Conservation (phyloP, 371 early-diverging fungal genomes). For the Apophysomyces elegans region DNA sequence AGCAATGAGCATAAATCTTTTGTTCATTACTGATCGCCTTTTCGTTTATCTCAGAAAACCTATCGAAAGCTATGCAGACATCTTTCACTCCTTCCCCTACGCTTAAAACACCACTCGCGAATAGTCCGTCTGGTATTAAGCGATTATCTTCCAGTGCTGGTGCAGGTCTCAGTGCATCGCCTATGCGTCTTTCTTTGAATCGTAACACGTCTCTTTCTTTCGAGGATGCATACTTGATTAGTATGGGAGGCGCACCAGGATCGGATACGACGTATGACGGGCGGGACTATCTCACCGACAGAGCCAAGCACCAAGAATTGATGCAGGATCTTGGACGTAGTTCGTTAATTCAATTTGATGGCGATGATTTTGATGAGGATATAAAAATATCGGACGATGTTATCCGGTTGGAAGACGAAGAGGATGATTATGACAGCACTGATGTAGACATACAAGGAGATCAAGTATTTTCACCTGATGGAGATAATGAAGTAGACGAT, state of each 20-base stretch:
- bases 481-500: slow-evolving; percentile 63
- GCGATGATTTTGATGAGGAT: slow-evolving; percentile 25
- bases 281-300: slow-evolving; percentile 10
- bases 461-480: slow-evolving; percentile 62
- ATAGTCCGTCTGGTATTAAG: slow-evolving; percentile 37
- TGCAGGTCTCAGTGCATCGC: slow-evolving; percentile 16
- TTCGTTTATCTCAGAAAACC: slow-evolving; percentile 35
- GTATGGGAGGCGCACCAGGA: slow-evolving; percentile 59
- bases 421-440: slow-evolving; percentile 15
- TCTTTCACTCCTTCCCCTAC: slow-evolving; percentile 41
- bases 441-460: slow-evolving; percentile 20
- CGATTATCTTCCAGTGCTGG: slow-evolving; percentile 47
- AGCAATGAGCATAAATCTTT: no score
- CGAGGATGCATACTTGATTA: slow-evolving; percentile 65
- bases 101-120: slow-evolving; percentile 24
- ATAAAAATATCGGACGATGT: slow-evolving; percentile 16
- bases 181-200: slow-evolving; percentile 15
- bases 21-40: no score
- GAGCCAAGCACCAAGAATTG: slow-evolving; percentile 11
- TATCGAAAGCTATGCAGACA: slow-evolving; percentile 57
- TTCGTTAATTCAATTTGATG: slow-evolving; percentile 51
- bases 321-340: slow-evolving; percentile 28
- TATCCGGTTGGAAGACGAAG: slow-evolving; percentile 30
- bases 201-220: slow-evolving; percentile 55
- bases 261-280: slow-evolving; percentile 25